Conservation (phyloP, 2,329 filamentous ascomycete species). For the Biscogniauxia sp. region DNA sequence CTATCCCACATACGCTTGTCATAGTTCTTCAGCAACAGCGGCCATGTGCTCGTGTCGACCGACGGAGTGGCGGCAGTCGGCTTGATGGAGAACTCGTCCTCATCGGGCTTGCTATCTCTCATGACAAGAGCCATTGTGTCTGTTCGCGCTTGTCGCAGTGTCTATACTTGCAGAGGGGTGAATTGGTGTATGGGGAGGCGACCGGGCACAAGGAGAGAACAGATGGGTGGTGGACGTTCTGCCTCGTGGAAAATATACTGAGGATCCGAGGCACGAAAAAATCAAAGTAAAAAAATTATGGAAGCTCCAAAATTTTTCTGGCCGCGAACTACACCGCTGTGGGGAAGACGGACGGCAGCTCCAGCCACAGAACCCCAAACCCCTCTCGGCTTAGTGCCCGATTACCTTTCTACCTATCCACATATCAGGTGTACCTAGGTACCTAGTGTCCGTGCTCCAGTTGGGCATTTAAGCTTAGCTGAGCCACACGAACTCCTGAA, state of each 20-base stretch:
- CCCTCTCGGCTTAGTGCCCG: neutral
- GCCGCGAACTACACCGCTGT: conserved; percentile 13
- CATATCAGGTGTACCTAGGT: too few species aligned
- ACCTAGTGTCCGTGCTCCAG: conserved; percentile 1
- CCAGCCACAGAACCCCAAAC: conserved; percentile 6
- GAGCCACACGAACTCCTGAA: conserved; percentile 13
- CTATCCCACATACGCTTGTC: conserved; percentile 68
- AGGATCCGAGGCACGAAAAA: conserved; percentile 14
- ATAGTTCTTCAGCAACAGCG: conserved; percentile 93
- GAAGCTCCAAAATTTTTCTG: conserved; percentile 34
- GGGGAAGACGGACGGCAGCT: conserved; percentile 18
- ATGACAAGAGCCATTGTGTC: conserved; percentile 25
- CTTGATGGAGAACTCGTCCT: conserved; percentile 64
- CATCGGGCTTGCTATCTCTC: conserved; percentile 23
- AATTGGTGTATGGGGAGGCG: neutral
- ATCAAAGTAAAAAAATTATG: conserved; percentile 17
- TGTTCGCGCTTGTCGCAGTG: too few species aligned
- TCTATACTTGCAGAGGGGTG: too few species aligned
- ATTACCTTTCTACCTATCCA: too few species aligned
- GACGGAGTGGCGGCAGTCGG: conserved; percentile 77
- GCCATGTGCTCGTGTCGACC: conserved; percentile 86
- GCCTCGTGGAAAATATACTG: conserved; percentile 2
- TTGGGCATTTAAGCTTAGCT: neutral
- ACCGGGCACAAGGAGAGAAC: conserved; percentile 19
- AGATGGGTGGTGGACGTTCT: conserved; percentile 9